Evolutionary conservation across 2,329 filamentous ascomycete genomes (phyloP).

Genomic region (Ophiostoma piceae): DNA sequence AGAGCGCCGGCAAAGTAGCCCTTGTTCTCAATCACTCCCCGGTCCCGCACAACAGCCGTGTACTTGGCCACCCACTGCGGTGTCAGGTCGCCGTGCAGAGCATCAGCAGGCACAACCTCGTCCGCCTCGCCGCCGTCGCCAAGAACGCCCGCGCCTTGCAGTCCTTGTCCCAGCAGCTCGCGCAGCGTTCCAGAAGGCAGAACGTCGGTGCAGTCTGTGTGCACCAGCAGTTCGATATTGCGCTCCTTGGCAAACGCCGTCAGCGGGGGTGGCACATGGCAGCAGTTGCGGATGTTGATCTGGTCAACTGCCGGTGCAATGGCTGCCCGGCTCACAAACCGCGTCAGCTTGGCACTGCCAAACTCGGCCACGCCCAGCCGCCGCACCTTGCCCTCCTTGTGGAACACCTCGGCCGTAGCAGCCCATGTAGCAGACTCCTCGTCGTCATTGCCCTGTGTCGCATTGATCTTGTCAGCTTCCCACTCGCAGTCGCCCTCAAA

Average conservation of each 20-base stretch:
- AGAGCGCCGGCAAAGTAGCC: constrained; percentile 90
- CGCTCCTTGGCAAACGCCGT: constrained; percentile 77
- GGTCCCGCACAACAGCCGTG: constrained; percentile 86
- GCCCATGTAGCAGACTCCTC: constrained; percentile 65
- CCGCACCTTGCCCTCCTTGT: constrained; percentile 64
- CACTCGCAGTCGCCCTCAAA: constrained; percentile 92
- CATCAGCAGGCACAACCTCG: constrained; percentile 31
- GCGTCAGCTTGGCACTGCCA: constrained; percentile 73
- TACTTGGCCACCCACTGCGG: constrained; percentile 98
- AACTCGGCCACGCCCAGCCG: constrained; percentile 87
- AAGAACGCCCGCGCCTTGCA: constrained; percentile 69
- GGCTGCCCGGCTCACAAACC: constrained; percentile 65
- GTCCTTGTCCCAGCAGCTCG: constrained; percentile 70
- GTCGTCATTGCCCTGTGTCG: constrained; percentile 58
- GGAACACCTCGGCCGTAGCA: constrained; percentile 63
- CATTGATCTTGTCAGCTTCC: constrained; percentile 59
- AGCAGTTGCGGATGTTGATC: constrained; percentile 94
- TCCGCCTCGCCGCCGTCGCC: constrained; percentile 40
- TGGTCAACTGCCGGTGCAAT: constrained; percentile 82
- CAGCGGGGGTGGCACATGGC: constrained; percentile 85
- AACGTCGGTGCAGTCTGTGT: constrained; percentile 90
- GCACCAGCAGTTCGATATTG: constrained; percentile 81
- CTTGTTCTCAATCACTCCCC: constrained; percentile 96
- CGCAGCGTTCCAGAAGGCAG: constrained; percentile 78
- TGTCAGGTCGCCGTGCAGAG: constrained; percentile 69